Evolutionary conservation across 1,284 basidiomycete species (phyloP), one percentile per base, ranked within the genome.

Genomic region (Mycosarcoma mackinlayi): DNA sequence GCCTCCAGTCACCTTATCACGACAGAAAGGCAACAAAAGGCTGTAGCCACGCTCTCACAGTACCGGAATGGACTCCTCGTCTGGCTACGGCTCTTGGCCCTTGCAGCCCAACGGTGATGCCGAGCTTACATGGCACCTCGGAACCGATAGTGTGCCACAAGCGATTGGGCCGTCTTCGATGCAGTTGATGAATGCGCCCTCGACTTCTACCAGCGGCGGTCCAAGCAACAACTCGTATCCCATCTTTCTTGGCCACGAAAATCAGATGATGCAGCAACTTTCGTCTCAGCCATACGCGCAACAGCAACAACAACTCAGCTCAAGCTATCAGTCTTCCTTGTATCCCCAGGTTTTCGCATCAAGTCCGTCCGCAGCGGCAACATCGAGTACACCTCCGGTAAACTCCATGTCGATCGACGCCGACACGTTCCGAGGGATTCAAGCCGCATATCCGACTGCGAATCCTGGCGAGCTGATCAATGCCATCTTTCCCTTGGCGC

Each of bases 61-160:
- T 10, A 6, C 23, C 60, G 21, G 27, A 10, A 63, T 63, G 60
- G 53, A 63, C 25, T 25, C 42, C 2, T 40, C 53, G 10, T 34
- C 46, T 4, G 52, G 47, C 19, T 56, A 55, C 39, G 59, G 38
- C 53, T 55, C 48, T 16, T 63, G 60, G 60, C 10, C 30, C 3
- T 41, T 52, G 48, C 53, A 35, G 27, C 40, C 52, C n/a, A 51
- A 63, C 34, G 24, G 42, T 48, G 42, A 55, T 24, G 31, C 41
- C 19, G 48, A 41, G 21, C 44, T 33, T 11, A 31, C 48, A 13
- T 63, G 60, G 60, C 60, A 63, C 10, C 28, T 42, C 16, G 60
- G 33, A 16, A 21, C 47, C n/a, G 39, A 55, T 23, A 37, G 27
- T 10, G 30, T 49, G 27, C 47, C 59, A 11, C 58, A 54, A 16